These are phyloP conservation scores for Penicillium canescens DNA, from an alignment of 495 filamentous ascomycete genomes.

Conservation along the genomic window DNA sequence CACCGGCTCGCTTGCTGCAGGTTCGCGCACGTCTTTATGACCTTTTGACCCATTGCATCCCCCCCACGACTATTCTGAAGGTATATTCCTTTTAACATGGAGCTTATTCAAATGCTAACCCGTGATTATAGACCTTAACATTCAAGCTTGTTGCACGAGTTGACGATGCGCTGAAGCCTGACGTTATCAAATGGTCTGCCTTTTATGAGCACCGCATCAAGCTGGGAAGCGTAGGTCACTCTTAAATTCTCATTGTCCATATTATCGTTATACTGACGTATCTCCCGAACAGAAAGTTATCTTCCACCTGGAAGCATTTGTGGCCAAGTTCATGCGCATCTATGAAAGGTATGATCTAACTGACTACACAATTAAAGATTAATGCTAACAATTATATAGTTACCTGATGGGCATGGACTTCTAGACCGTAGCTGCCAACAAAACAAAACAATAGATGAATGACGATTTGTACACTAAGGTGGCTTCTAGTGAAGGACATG, in stretches of 20 bases:
- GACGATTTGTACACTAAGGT: conserved; percentile 33
- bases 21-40: conserved; percentile 94
- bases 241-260: background rate
- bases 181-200: conserved; percentile 92
- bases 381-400: conserved; percentile 43
- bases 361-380: background rate
- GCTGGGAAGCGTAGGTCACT: conserved; percentile 63
- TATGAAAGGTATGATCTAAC: conserved; percentile 64
- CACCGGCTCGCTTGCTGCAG: conserved; percentile 78
- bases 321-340: conserved; percentile 96
- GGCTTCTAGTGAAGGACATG: background rate
- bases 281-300: conserved; percentile 71
- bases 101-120: background rate
- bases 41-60: conserved; percentile 94
- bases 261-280: conserved; percentile 14
- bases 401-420: conserved; percentile 92
- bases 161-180: conserved; percentile 84
- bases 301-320: conserved; percentile 97
- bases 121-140: conserved; percentile 62
- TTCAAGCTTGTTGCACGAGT: conserved; percentile 87
- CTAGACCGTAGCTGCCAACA: conserved; percentile 25
- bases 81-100: conserved; percentile 31
- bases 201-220: conserved; percentile 96
- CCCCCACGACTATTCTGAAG: conserved; percentile 88
- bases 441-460: conserved; percentile 29